Percentiles rank a stretch among this genome's conserved stretches.
These are phyloP conservation scores for Rauvolfia tetraphylla DNA, from an alignment of 257 asterid genomes.

Conservation along the genomic window DNA sequence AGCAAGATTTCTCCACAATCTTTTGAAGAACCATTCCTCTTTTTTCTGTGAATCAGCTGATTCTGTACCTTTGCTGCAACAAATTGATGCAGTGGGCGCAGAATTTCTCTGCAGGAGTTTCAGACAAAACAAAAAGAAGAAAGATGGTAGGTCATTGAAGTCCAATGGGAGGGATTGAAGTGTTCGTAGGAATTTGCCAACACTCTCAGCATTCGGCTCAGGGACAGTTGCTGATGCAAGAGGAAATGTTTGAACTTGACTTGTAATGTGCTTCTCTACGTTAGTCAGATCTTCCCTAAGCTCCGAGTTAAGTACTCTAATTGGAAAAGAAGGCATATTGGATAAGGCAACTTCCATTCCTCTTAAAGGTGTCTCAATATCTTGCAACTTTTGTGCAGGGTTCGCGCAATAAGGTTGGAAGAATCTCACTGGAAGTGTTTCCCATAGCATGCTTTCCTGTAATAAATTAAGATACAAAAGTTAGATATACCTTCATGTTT, in stretches of 20 bases:
- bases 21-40: neutral
- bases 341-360: conserved; percentile 70
- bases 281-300: neutral
- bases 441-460: conserved; percentile 90
- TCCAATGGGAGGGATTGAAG: conserved; percentile 36
- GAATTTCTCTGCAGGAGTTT: conserved; percentile 50
- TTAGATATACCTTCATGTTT: neutral
- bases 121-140: conserved; percentile 69
- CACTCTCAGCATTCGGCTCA: conserved; percentile 30
- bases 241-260: conserved; percentile 38
- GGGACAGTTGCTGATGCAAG: conserved; percentile 44
- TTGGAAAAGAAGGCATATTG: conserved; percentile 22
- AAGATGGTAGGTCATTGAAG: conserved; percentile 40
- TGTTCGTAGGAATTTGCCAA: conserved; percentile 39
- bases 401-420: conserved; percentile 44
- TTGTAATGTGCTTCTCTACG: conserved; percentile 36
- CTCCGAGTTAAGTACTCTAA: neutral
- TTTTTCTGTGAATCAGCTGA: conserved; percentile 19
- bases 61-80: conserved; percentile 9
- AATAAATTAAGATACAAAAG: neutral
- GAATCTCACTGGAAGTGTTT: conserved; percentile 44
- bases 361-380: conserved; percentile 52
- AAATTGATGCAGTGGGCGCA: neutral
- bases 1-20: conserved; percentile 16
- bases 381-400: conserved; percentile 45